phyloP scores from a whole-genome alignment of 2,329 filamentous ascomycete species.

The Microdochium trichocladiopsis region DNA sequence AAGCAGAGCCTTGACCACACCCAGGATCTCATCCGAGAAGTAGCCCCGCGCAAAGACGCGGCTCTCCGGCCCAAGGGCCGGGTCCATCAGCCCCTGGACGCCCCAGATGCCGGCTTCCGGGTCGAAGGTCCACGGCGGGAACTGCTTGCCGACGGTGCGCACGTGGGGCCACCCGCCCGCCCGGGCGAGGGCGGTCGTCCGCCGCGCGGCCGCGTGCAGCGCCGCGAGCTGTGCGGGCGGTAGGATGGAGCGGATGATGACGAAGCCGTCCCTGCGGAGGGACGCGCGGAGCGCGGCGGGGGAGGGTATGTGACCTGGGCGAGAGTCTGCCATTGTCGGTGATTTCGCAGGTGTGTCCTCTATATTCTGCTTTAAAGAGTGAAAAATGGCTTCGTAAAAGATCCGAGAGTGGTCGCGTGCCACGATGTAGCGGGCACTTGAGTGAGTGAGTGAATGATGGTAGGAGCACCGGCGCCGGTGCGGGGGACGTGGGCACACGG shows the following conservation, averaged over 20 bases:
- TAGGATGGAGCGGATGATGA: conserved; percentile 62
- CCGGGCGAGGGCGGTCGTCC: conserved; percentile 55
- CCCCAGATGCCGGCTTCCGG: conserved; percentile 68
- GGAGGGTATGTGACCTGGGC: not conserved
- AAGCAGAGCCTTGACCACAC: conserved; percentile 59
- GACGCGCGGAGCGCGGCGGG: conserved; percentile 31
- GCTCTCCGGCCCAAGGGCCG: conserved; percentile 51
- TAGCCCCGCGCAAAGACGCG: conserved; percentile 61
- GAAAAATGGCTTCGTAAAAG: no score
- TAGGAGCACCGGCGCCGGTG: not conserved
- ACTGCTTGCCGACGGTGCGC: conserved; percentile 82
- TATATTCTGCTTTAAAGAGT: no score
- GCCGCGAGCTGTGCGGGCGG: conserved; percentile 42
- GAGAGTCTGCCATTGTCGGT: no score
- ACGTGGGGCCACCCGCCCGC: conserved; percentile 73
- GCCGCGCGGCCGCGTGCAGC: conserved; percentile 53
- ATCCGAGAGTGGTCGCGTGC: no score
- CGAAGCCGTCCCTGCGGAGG: conserved; percentile 68
- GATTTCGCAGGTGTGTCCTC: no score
- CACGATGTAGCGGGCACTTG: no score
- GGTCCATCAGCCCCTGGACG: conserved; percentile 78
- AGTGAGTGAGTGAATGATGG: not conserved
- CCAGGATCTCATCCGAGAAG: conserved; percentile 60
- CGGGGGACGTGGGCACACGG: not conserved
- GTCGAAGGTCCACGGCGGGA: conserved; percentile 70